Evolutionary conservation across 2,329 filamentous ascomycete genomes (phyloP).

Genomic region (Pleurostoma richardsiae): DNA sequence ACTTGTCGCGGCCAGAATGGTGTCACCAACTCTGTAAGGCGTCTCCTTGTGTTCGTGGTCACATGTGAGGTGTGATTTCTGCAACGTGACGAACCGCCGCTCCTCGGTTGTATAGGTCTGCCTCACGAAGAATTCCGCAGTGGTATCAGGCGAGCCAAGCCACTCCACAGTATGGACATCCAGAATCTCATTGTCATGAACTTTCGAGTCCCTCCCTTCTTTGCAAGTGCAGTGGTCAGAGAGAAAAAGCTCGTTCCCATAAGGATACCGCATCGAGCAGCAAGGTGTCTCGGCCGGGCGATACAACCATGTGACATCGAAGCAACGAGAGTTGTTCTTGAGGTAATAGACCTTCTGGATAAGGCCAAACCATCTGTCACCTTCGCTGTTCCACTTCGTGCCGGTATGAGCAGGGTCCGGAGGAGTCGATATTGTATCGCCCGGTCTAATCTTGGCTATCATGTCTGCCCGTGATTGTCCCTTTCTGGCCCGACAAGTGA

Average conservation of each 20-base stretch:
- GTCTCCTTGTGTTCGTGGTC: conserved; percentile 21
- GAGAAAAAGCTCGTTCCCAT: conserved; percentile 69
- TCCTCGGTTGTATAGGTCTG: conserved; percentile 61
- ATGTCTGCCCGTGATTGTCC: conserved; percentile 10
- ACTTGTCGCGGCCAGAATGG: conserved; percentile 43
- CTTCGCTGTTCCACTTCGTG: conserved; percentile 51
- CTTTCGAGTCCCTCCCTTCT: conserved; percentile 27
- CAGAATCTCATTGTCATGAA: conserved; percentile 51
- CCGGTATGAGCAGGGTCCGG: conserved; percentile 38
- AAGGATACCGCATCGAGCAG: conserved; percentile 61
- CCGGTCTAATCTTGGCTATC: conserved; percentile 29
- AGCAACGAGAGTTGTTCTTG: conserved; percentile 29
- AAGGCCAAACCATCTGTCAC: conserved; percentile 62
- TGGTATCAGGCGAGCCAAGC: conserved; percentile 41
- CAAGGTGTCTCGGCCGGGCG: conserved; percentile 67
- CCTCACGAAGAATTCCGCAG: conserved; percentile 59
- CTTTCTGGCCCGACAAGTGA: background rate
- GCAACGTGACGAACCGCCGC: conserved; percentile 57
- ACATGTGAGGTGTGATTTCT: conserved; percentile 50
- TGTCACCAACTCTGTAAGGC: conserved; percentile 48
- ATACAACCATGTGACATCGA: conserved; percentile 73
- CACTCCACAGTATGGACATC: conserved; percentile 54
- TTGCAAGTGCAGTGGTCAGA: conserved; percentile 71
- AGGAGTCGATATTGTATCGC: conserved; percentile 43
- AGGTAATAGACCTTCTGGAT: conserved; percentile 51